Evolutionary conservation across 2,329 filamentous ascomycete genomes (phyloP), one percentile per base, ranked within the genome.

Genomic region (Neoascochyta sp.): DNA sequence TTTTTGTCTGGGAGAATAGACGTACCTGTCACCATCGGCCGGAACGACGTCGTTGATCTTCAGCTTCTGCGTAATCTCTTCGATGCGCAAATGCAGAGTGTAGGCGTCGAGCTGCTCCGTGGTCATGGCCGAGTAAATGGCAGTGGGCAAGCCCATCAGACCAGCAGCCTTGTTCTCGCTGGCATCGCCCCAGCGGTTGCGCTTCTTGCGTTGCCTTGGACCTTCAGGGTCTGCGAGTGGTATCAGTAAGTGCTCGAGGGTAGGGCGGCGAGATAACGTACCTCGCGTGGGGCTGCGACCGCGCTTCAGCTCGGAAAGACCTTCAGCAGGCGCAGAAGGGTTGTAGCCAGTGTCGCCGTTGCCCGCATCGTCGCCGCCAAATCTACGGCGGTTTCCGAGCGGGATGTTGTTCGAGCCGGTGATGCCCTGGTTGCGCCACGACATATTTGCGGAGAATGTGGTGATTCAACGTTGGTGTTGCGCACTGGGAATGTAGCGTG

Each of bases 341-440:
- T 66, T 64, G 52, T 68, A 67, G 42, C 59, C 63, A 36, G 57
- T 62, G 36, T 68, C 68, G n/a, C n/a, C n/a, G n/a, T n/a, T n/a
- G 27, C 35, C 35, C 34, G 67, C 68, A 27, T 60, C 56, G 27
- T 77, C 81, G 46, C 76, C 84, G 39, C 80, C 83, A 52, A 93
- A 88, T 41, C 89, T 84, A 54, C 85, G 80, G 47, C 80, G 76
- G 52, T 80, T 93, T 29, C 92, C 92, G 41, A 98, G 71, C 39
- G 92, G 92, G 54, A 98, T 94, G 59, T 95, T 96, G 68, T 98
- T 98, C 24, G 93, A 96, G 29, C 92, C 92, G 12, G 92, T 98
- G 62, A 95, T 94, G 51, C 92, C 92, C 57, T 78, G 73, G 44
- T 73, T 76, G 57, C 78, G 73, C 77, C 78, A 81, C 62, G 78